Evolutionary conservation across 352 stramenopile species (phyloP).

Genomic region (Phytophthora fragariae): DNA sequence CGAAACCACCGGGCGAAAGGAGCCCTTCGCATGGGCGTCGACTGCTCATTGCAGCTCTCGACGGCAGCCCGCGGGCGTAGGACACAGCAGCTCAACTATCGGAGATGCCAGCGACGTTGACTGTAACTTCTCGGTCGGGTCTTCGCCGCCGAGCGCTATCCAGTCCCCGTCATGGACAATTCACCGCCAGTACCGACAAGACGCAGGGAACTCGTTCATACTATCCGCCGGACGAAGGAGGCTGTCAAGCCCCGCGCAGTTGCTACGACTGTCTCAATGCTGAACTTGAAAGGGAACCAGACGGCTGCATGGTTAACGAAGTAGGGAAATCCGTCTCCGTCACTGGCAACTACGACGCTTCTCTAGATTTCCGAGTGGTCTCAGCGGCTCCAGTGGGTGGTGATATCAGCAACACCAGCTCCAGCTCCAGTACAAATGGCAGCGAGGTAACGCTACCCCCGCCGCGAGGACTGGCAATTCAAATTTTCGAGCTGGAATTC

Average conservation of each 20-base stretch:
- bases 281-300: conserved; percentile 27
- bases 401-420: conserved; percentile 11
- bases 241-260: conserved; percentile 39
- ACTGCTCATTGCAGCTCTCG: conserved; percentile 21
- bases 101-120: conserved; percentile 8
- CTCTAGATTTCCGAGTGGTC: conserved; percentile 37
- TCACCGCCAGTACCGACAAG: conserved; percentile 6
- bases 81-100: conserved; percentile 12
- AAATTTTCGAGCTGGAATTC: conserved; percentile 32
- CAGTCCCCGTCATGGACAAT: not conserved
- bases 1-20: conserved; percentile 27
- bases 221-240: conserved; percentile 34
- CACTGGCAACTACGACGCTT: conserved; percentile 33
- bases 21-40: conserved; percentile 12
- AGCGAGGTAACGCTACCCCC: not conserved
- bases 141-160: conserved; percentile 14
- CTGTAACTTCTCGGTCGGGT: conserved; percentile 16
- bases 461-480: not conserved
- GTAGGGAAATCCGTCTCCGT: conserved; percentile 36
- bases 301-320: conserved; percentile 43
- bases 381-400: conserved; percentile 1
- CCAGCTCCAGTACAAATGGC: not conserved
- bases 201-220: conserved; percentile 38
- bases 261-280: conserved; percentile 57
- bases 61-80: conserved; percentile 9